Evolutionary conservation across 208 protist genomes (phyloP), one percentile per base, ranked within the genome.

Genomic region (Spongospora subterranea): DNA sequence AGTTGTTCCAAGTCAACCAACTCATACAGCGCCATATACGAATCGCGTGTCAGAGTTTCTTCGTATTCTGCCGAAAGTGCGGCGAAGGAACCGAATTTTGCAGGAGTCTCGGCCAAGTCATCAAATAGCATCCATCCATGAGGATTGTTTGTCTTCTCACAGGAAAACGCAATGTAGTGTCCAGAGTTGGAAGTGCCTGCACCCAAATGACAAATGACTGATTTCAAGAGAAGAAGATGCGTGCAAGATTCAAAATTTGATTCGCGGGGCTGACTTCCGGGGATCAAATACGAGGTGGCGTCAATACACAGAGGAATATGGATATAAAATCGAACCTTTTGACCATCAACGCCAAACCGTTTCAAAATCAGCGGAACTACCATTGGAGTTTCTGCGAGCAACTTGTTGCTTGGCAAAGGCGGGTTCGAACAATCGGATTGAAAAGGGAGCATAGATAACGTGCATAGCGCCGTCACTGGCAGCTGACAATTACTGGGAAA

Each of bases 141-240:
- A 29, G 54, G 54, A 65, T 29, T 17, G 54, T 65, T 29, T 17
- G 54, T 29, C 20, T 65, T 29, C 20, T n/a, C n/a, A 65, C 20
- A 65, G 17, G 54, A 17, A 65, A 65, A 65, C 54, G 54, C 54
- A 65, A 65, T 29, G 54, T 65, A 65, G 54, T 65, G 54, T 29
- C 54, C 54, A 29, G 20, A 32, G 20, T 65, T 17, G 20, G 29
- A 29, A 17, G 54, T 65, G 54, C 29, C 54, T 17, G 20, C 17
- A 32, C 54, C 54, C 54, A 65, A 29, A 29, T 65, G 54, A 29
- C 54, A 65, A 17, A 65, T 29, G 54, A 65, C 54, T 17, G 54
- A 65, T 32, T 29, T 17, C 54, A 65, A 29, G 54, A 65, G 20
- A 29, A 65, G 54, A 17, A 65, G 20, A 29, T 65, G 29, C 54